phyloP scores from a whole-genome alignment of 192 early-diverging fungal genomes.

The Coemansia sp. region DNA sequence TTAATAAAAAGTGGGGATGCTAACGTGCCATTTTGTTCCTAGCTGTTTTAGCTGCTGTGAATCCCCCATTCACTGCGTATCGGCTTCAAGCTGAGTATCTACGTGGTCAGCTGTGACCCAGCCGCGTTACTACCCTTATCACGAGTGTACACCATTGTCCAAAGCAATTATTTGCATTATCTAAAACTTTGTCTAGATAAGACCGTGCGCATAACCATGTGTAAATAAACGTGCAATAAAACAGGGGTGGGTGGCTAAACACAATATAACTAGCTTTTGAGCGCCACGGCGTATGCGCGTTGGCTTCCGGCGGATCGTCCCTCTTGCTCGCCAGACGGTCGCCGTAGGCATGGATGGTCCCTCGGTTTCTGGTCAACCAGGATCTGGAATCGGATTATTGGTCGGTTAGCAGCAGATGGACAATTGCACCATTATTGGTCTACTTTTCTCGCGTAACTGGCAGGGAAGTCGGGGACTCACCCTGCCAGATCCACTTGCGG shows the following conservation, averaged over 20 bases:
- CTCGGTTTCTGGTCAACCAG: not conserved
- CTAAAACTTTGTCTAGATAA: no score
- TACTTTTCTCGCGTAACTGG: constrained; percentile 3
- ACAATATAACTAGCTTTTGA: constrained; percentile 34
- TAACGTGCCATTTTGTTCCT: no score
- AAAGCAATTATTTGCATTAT: not conserved
- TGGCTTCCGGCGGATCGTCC: not conserved
- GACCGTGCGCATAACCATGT: no score
- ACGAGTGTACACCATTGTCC: not conserved
- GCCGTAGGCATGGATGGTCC: not conserved
- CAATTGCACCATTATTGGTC: not conserved
- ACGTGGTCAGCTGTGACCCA: not conserved
- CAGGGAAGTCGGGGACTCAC: not conserved
- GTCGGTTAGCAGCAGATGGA: not conserved
- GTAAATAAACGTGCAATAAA: not conserved
- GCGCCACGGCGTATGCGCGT: not conserved
- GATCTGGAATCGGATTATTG: not conserved
- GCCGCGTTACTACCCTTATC: not conserved
- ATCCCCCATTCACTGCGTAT: not conserved
- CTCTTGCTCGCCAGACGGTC: not conserved
- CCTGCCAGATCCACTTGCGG: not conserved
- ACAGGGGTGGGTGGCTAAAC: constrained; percentile 1
- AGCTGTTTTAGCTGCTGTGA: no score
- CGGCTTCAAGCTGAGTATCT: not conserved
- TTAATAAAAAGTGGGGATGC: no score